phyloP scores from a whole-genome alignment of 1,139 yeast species.

The Suhomyces coccinellae region DNA sequence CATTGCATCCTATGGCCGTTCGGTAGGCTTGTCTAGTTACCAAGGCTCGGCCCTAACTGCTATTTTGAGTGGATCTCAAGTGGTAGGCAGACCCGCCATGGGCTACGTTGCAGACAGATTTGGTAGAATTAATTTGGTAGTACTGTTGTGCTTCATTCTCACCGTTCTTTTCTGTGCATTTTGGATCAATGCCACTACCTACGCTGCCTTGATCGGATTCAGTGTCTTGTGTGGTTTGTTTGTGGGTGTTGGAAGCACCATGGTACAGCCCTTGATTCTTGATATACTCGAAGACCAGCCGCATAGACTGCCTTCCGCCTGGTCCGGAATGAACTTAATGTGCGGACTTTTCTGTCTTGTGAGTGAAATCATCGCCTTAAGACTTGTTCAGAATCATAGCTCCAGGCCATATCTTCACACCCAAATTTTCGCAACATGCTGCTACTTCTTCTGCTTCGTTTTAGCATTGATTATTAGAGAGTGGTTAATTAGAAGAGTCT shows the following conservation, averaged over 20 bases:
- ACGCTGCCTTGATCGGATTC: conserved; percentile 53
- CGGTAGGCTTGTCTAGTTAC: conserved; percentile 53
- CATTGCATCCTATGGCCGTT: conserved; percentile 58
- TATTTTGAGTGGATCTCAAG: conserved; percentile 61
- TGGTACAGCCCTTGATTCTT: conserved; percentile 60
- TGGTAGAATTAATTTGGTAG: conserved; percentile 59
- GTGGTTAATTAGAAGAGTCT: conserved; percentile 24
- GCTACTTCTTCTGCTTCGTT: conserved; percentile 36
- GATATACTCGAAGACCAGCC: conserved; percentile 46
- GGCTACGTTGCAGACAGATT: conserved; percentile 57
- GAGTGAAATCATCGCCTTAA: conserved; percentile 50
- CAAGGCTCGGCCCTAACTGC: conserved; percentile 66
- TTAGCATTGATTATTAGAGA: conserved; percentile 35
- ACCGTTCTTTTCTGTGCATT: conserved; percentile 42
- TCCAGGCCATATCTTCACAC: conserved; percentile 54
- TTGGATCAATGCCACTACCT: conserved; percentile 59
- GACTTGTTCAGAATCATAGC: conserved; percentile 31
- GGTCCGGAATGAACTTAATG: conserved; percentile 56
- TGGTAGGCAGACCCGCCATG: conserved; percentile 63
- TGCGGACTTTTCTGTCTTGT: conserved; percentile 47
- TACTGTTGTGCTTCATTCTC: conserved; percentile 30
- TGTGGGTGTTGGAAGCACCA: conserved; percentile 65
- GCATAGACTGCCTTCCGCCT: conserved; percentile 54
- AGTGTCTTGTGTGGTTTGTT: conserved; percentile 53
- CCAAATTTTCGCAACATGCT: conserved; percentile 59